A percentile compares a stretch with the other conserved stretches of the same genome.
These are phyloP conservation scores for Inonotus obliquus DNA, from an alignment of 1,284 basidiomycete species.

Conservation along the genomic window DNA sequence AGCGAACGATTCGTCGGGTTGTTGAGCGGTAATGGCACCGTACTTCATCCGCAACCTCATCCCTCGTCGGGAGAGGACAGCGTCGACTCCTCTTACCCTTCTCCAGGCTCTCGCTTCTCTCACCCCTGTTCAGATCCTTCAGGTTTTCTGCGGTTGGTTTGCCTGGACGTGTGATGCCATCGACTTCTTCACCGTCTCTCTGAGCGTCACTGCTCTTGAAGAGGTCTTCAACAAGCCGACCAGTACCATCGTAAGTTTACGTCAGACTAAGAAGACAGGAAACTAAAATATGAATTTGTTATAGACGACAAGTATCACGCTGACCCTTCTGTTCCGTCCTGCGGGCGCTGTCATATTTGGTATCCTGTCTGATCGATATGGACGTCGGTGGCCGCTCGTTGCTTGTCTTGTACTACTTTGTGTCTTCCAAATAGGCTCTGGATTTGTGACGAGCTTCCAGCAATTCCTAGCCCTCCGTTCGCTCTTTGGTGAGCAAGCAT, in stretches of 20 bases:
- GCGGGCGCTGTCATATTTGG: constrained; percentile 84
- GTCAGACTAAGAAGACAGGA: neutral
- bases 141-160: constrained; percentile 68
- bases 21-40: constrained; percentile 34
- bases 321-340: constrained; percentile 89
- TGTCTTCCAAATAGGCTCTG: constrained; percentile 75
- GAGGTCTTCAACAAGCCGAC: constrained; percentile 46
- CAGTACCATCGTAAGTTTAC: constrained; percentile 46
- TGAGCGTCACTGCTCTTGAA: constrained; percentile 57
- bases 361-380: constrained; percentile 78
- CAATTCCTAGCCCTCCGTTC: constrained; percentile 72
- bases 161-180: constrained; percentile 79
- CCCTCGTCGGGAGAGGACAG: constrained; percentile 40
- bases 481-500: constrained; percentile 54
- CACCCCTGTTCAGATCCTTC: constrained; percentile 46
- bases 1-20: neutral
- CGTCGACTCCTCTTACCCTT: constrained; percentile 27
- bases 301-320: constrained; percentile 82
- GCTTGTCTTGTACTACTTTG: constrained; percentile 69
- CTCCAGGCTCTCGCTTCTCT: constrained; percentile 35
- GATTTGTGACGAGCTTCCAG: constrained; percentile 63
- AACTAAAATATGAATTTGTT: neutral
- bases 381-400: constrained; percentile 90
- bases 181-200: constrained; percentile 83
- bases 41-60: constrained; percentile 47